These are phyloP conservation scores for Colletotrichum paranaense DNA, from an alignment of 2,329 filamentous ascomycete genomes.

Conservation along the genomic window DNA sequence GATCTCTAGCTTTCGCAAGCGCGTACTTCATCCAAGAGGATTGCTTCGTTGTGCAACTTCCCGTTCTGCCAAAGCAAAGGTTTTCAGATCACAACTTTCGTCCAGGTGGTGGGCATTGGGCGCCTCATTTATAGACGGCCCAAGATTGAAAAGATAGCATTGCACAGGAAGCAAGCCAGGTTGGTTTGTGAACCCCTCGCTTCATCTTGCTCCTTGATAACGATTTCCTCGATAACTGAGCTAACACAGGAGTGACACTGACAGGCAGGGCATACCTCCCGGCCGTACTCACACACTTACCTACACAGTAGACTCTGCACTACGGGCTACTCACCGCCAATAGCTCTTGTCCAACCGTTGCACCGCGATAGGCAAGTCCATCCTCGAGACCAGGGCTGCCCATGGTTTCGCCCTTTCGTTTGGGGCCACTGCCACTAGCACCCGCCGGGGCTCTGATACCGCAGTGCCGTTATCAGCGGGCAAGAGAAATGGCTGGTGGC, in stretches of 20 bases:
- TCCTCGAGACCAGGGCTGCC: slow-evolving; percentile 27
- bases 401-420: slow-evolving; percentile 10
- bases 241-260: too few relatives aligned
- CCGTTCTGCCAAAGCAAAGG: background rate
- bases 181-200: background rate
- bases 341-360: slow-evolving; percentile 20
- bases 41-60: background rate
- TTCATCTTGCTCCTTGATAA: slow-evolving; percentile 28
- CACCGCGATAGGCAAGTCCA: slow-evolving; percentile 35
- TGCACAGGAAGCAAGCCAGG: slow-evolving; percentile 7
- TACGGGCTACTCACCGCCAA: slow-evolving; percentile 15
- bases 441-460: slow-evolving; percentile 8
- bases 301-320: background rate
- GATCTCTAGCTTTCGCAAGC: background rate
- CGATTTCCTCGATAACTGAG: slow-evolving; percentile 21
- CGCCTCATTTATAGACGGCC: slow-evolving; percentile 15
- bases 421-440: slow-evolving; percentile 25
- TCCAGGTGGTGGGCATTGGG: background rate
- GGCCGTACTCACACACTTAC: background rate
- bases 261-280: background rate
- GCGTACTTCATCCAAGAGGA: background rate
- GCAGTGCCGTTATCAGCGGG: slow-evolving; percentile 21
- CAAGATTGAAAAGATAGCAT: slow-evolving; percentile 15
- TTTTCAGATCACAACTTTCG: background rate
- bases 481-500: background rate